A percentile compares a stretch with the other conserved stretches of the same genome.
phyloP scores from a whole-genome alignment of 768 basidiomycete genomes.

The Podaxis mareebaensis region DNA sequence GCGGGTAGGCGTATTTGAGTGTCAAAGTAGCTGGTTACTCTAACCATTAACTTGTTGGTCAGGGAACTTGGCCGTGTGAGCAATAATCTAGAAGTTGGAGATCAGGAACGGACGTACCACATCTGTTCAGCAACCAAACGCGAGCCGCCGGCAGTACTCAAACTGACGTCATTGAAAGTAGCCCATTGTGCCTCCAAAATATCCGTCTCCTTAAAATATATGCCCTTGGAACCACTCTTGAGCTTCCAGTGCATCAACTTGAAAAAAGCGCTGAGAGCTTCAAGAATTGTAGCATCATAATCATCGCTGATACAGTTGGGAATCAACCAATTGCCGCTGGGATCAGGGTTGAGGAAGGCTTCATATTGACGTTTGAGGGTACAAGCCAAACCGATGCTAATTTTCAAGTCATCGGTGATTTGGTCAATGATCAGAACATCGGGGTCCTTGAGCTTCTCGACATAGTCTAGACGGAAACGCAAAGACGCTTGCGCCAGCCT shows the following conservation, averaged over 20 bases:
- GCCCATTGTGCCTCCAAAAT: constrained; percentile 97
- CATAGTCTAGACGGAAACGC: constrained; percentile 86
- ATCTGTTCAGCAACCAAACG: constrained; percentile 92
- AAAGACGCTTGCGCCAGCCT: constrained; percentile 91
- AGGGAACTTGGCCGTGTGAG: constrained; percentile 59
- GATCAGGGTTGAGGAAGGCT: constrained; percentile 86
- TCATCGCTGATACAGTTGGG: constrained; percentile 87
- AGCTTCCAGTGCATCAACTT: constrained; percentile 94
- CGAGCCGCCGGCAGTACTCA: constrained; percentile 86
- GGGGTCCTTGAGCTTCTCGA: constrained; percentile 84
- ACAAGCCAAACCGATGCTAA: constrained; percentile 89
- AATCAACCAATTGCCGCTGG: constrained; percentile 83
- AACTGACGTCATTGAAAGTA: constrained; percentile 89
- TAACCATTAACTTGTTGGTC: constrained; percentile 89
- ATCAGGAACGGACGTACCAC: constrained; percentile 56
- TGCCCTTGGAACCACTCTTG: constrained; percentile 87
- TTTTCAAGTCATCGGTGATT: constrained; percentile 89
- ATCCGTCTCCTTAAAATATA: constrained; percentile 97
- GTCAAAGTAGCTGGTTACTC: constrained; percentile 93
- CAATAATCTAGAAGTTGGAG: neutral
- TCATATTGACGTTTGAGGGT: constrained; percentile 95
- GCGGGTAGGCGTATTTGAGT: constrained; percentile 83
- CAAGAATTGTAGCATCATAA: constrained; percentile 87
- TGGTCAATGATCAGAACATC: constrained; percentile 91
- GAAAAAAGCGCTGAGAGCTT: constrained; percentile 89